Evolutionary conservation across 768 basidiomycete species (phyloP).

Genomic region (Pholiota conissans): DNA sequence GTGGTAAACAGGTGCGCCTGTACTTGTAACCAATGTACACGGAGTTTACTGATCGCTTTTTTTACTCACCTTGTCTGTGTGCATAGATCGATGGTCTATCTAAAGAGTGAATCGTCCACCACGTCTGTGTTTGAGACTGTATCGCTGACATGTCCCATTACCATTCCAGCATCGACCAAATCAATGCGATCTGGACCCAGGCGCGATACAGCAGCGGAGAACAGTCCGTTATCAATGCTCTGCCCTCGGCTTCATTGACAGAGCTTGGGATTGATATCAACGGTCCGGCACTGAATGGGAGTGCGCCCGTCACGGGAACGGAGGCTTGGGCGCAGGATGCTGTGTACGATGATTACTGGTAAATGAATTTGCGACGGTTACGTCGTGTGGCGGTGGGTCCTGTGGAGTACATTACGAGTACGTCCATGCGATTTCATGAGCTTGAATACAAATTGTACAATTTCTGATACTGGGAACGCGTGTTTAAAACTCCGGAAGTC

Average conservation of each 20-base stretch:
- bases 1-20: constrained; percentile 30
- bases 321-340: constrained; percentile 17
- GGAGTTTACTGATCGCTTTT: neutral
- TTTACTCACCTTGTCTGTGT: neutral
- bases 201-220: constrained; percentile 8
- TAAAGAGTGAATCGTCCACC: constrained; percentile 13
- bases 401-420: too few relatives aligned
- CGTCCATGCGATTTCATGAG: too few relatives aligned
- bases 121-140: neutral
- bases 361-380: too few relatives aligned
- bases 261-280: neutral
- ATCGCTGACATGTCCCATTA: neutral
- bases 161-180: constrained; percentile 10
- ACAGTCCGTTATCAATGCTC: constrained; percentile 5
- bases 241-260: neutral
- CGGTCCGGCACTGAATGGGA: neutral
- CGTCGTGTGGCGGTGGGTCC: too few relatives aligned
- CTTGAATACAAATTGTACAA: constrained; percentile 17
- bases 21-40: neutral
- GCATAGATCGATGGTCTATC: constrained; percentile 21
- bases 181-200: constrained; percentile 12
- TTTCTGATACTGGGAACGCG: too few relatives aligned
- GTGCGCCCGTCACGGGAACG: neutral
- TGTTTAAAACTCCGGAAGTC: neutral
- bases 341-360: constrained; percentile 20